Conservation (phyloP, 257 asterid genomes). For the Penstemon eatonii region DNA sequence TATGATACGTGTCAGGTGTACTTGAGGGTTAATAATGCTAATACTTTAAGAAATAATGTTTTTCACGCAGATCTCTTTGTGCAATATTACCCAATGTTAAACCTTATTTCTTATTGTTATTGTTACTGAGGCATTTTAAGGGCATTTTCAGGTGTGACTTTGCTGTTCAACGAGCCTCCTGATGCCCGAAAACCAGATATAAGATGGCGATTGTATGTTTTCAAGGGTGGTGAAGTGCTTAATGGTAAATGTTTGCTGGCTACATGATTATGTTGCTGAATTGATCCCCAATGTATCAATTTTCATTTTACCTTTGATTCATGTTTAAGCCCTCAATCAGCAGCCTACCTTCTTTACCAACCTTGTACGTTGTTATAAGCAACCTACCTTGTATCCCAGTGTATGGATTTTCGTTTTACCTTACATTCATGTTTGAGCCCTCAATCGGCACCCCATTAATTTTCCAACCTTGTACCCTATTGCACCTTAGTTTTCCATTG, state of each 20-base stretch:
- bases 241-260: slow-evolving; percentile 53
- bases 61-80: background rate
- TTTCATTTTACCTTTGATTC: slow-evolving; percentile 8
- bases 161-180: slow-evolving; percentile 93
- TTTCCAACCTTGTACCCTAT: too few relatives aligned
- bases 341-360: too few relatives aligned
- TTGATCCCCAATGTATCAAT: background rate
- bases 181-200: slow-evolving; percentile 83
- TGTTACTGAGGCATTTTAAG: slow-evolving; percentile 31
- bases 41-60: background rate
- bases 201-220: slow-evolving; percentile 93
- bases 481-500: background rate
- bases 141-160: slow-evolving; percentile 67
- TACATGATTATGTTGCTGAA: background rate
- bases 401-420: background rate
- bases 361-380: too few relatives aligned
- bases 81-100: slow-evolving; percentile 13
- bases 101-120: background rate
- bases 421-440: background rate
- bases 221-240: slow-evolving; percentile 91
- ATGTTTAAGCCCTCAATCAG: background rate
- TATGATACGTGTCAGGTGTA: too few relatives aligned
- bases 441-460: too few relatives aligned
- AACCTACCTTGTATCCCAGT: too few relatives aligned
- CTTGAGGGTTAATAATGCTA: too few relatives aligned